A percentile compares a stretch with the other conserved stretches of the same genome.
Evolutionary conservation across 495 filamentous ascomycete species (phyloP).

Genomic region (Corynascus novoguineensis): DNA sequence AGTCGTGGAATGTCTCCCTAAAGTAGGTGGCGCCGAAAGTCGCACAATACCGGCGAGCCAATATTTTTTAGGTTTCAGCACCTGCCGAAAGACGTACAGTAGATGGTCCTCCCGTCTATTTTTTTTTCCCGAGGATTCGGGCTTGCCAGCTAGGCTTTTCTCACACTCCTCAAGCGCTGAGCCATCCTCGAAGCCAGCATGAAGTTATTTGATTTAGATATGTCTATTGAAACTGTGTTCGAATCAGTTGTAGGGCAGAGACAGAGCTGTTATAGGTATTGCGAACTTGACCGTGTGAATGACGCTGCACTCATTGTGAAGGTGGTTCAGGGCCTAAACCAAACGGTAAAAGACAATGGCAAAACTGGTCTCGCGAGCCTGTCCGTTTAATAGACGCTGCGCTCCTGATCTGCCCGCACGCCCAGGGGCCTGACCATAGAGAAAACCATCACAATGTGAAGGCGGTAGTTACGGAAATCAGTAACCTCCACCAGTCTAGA

Average conservation of each 20-base stretch:
- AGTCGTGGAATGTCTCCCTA: conserved; percentile 21
- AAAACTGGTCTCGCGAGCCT: conserved; percentile 28
- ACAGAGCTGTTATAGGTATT: not conserved
- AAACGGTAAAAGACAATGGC: conserved; percentile 32
- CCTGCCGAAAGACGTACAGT: conserved; percentile 30
- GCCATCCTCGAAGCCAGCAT: conserved; percentile 24
- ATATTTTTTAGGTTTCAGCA: conserved; percentile 22
- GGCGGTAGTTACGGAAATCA: conserved; percentile 18
- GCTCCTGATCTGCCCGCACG: conserved; percentile 28
- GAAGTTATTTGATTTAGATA: conserved; percentile 36
- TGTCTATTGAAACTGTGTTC: conserved; percentile 20
- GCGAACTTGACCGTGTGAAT: conserved; percentile 41
- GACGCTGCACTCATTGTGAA: conserved; percentile 38
- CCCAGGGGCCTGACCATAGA: conserved; percentile 22
- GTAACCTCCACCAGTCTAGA: not conserved
- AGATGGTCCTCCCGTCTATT: conserved; percentile 26
- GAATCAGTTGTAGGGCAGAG: not conserved
- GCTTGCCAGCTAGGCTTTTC: conserved; percentile 24
- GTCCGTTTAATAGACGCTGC: conserved; percentile 32
- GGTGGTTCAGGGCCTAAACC: conserved; percentile 37
- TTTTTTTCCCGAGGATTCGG: conserved; percentile 32
- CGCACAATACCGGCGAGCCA: conserved; percentile 36
- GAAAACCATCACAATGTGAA: conserved; percentile 43
- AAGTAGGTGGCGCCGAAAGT: conserved; percentile 44
- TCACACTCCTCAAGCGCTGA: conserved; percentile 17